Evolutionary conservation across 2,329 filamentous ascomycete genomes (phyloP), one percentile per base, ranked within the genome.

Genomic region (Colletotrichum sansevieriae): DNA sequence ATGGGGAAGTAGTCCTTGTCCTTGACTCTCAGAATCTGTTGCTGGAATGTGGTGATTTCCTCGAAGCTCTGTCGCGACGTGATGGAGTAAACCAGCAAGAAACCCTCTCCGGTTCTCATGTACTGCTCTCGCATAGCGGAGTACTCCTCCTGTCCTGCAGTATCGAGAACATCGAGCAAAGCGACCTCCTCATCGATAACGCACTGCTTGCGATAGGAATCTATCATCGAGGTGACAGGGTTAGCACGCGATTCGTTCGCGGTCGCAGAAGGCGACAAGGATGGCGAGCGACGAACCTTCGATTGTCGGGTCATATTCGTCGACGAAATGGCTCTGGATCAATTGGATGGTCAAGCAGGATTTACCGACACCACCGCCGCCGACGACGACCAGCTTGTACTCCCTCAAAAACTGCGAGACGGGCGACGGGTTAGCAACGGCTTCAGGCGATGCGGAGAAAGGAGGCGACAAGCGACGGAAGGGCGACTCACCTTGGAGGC

Each of bases 1-100:
- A 99, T 98, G 75, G 96, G 96, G 86, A 99, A 99, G 82, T 98
- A 97, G 83, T 99, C 96, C 89, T 97, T 98, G 85, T 98, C 96
- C 88, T 99, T 99, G 76, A 99, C 96, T 75, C 96, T 87, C 75
- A 99, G 87, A 79, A 99, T 99, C 83, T 99, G 96, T 86, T 98
- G 95, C 83, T 98, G 95, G 84, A 98, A 98, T 56, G 94, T 97
- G 83, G 94, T 92, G 81, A 99, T 98, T 85, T 99, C 96, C 80
- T 99, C 95, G 78, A 98, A 98, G 77, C 93, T 97, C 83, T 98
- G 95, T 78, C 95, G 90, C 78, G 95, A 98, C 65, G 93, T 98
- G 85, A 99, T 99, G 74, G 95, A 97, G 87, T 98, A 98, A 77
- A 98, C 94, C 61, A 99, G 90, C 78, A 99, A 85, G 83, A 99